Evolutionary conservation across 306 rosid genomes (phyloP).

Genomic region (Vigna radiata): DNA sequence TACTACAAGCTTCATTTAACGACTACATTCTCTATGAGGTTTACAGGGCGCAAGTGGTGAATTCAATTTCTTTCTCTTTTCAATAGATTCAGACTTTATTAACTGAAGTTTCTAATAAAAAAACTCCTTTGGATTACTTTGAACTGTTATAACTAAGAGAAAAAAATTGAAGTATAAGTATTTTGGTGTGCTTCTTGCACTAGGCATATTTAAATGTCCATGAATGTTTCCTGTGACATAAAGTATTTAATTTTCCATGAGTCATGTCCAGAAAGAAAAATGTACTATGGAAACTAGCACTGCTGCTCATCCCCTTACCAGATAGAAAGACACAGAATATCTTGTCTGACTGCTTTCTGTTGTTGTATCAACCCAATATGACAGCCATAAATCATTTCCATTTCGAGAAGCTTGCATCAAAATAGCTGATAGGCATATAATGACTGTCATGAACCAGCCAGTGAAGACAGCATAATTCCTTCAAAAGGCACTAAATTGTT

Average conservation of each 20-base stretch:
- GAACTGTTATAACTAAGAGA: not conserved
- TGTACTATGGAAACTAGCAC: conserved; percentile 9
- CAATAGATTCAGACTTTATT: conserved; percentile 27
- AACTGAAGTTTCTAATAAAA: not conserved
- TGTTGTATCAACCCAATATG: conserved; percentile 93
- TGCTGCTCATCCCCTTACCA: conserved; percentile 60
- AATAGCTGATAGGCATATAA: conserved; percentile 81
- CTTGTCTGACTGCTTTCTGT: conserved; percentile 58
- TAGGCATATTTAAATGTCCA: conserved; percentile 28
- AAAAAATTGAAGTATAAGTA: not conserved
- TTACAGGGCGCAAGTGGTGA: not conserved
- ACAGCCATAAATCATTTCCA: conserved; percentile 96
- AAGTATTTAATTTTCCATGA: conserved; percentile 35
- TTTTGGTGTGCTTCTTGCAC: conserved; percentile 28
- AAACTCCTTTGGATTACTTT: conserved; percentile 14
- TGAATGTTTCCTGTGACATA: conserved; percentile 12
- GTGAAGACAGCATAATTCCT: conserved; percentile 85
- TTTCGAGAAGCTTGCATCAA: conserved; percentile 97
- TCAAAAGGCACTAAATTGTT: conserved; percentile 41
- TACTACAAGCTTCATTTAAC: conserved; percentile 3
- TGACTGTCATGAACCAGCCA: conserved; percentile 71
- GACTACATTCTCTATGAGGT: conserved; percentile 22
- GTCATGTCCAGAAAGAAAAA: conserved; percentile 31
- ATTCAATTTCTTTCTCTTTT: not conserved
- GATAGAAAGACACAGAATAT: conserved; percentile 75